These are phyloP conservation scores for Dothistroma septosporum DNA, from an alignment of 2,329 filamentous ascomycete species.

Conservation along the genomic window DNA sequence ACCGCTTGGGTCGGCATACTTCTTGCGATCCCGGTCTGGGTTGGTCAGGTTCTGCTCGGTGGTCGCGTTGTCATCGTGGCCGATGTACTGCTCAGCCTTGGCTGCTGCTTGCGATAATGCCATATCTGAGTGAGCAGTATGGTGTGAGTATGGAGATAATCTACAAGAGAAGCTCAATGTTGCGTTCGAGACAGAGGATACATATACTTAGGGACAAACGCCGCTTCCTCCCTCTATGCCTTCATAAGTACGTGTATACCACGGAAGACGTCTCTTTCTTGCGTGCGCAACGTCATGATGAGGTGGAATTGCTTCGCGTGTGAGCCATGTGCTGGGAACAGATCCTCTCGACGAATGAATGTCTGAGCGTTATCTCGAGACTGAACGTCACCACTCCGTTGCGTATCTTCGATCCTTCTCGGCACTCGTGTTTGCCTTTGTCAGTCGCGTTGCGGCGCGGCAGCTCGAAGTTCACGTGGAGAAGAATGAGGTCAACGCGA, in stretches of 20 bases:
- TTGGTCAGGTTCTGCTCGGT: conserved; percentile 67
- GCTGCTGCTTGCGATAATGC: conserved; percentile 63
- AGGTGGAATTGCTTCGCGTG: neutral
- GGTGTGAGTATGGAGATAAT: neutral
- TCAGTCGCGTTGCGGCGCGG: neutral
- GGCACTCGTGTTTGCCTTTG: neutral
- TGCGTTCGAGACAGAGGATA: neutral
- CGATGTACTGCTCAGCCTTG: conserved; percentile 61
- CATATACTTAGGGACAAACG: neutral
- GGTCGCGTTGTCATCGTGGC: conserved; percentile 61
- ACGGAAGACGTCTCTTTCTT: neutral
- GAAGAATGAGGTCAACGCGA: neutral
- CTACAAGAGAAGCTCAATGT: neutral
- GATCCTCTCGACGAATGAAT: neutral
- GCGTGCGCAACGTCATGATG: conserved; percentile 5
- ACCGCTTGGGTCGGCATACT: conserved; percentile 47
- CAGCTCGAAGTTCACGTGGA: neutral
- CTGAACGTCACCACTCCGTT: neutral
- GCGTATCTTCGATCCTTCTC: neutral
- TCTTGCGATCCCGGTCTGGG: conserved; percentile 50
- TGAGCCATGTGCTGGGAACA: neutral
- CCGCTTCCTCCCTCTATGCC: neutral
- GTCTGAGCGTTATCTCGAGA: neutral
- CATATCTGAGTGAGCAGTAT: conserved; percentile 23
- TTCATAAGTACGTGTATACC: neutral